Evolutionary conservation across 176 grass and related monocot species (phyloP).

Genomic region (Panicum miliaceum): DNA sequence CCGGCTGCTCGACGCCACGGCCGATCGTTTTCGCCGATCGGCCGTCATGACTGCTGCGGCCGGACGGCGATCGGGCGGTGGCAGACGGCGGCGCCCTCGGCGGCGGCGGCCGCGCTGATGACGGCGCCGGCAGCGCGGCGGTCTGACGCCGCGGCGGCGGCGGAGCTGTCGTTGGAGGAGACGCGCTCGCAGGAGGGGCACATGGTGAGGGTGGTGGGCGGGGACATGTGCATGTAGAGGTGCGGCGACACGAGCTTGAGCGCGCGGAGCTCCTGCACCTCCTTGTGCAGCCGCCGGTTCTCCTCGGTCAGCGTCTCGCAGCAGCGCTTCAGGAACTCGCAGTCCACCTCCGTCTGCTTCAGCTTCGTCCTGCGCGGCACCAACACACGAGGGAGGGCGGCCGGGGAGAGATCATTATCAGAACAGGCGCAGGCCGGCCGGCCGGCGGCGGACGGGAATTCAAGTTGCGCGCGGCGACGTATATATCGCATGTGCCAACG

Average conservation of each 20-base stretch:
- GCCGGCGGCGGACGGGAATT: conserved; percentile 9
- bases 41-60: conserved; percentile 49
- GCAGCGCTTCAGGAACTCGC: conserved; percentile 87
- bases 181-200: conserved; percentile 91
- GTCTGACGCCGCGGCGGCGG: not conserved
- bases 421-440: not conserved
- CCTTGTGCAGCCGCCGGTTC: conserved; percentile 87
- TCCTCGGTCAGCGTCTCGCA: conserved; percentile 95
- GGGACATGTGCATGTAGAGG: conserved; percentile 71
- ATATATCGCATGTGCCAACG: conserved; percentile 41
- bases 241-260: conserved; percentile 79
- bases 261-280: conserved; percentile 78
- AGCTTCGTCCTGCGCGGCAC: conserved; percentile 64
- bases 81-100: conserved; percentile 27
- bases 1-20: not conserved
- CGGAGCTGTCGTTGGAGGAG: conserved; percentile 32
- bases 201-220: conserved; percentile 88
- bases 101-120: too few species aligned
- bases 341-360: conserved; percentile 98
- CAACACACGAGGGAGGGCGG: too few species aligned
- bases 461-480: not conserved
- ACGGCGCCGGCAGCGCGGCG: not conserved
- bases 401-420: too few species aligned
- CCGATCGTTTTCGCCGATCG: not conserved
- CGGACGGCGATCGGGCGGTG: conserved; percentile 68